A percentile compares a stretch with the other conserved stretches of the same genome.
Evolutionary conservation across 257 asterid genomes (phyloP).

Genomic region (Primulina tabacum): DNA sequence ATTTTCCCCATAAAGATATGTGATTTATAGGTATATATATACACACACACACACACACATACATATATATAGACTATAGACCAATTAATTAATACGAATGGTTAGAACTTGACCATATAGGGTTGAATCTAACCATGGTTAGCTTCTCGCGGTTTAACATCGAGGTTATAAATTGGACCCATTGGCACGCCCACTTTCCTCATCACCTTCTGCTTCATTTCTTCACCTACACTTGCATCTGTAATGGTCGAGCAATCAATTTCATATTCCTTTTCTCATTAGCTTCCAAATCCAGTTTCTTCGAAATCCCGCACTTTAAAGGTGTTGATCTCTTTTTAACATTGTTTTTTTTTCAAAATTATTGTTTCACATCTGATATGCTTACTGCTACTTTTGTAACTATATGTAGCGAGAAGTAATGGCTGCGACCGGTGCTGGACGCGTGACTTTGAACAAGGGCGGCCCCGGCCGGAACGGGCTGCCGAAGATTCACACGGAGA

Average conservation of each 20-base stretch:
- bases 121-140: slow-evolving; percentile 35
- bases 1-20: too few relatives aligned
- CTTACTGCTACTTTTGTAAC: not conserved
- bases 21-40: too few relatives aligned
- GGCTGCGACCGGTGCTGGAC: slow-evolving; percentile 43
- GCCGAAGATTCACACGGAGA: slow-evolving; percentile 55
- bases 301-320: not conserved
- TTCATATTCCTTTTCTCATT: slow-evolving; percentile 2
- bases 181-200: slow-evolving; percentile 2
- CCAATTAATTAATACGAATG: not conserved
- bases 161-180: slow-evolving; percentile 40
- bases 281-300: slow-evolving; percentile 1
- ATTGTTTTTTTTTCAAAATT: not conserved
- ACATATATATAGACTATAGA: too few relatives aligned
- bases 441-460: slow-evolving; percentile 26
- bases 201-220: slow-evolving; percentile 27
- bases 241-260: slow-evolving; percentile 20
- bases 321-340: slow-evolving; percentile 17
- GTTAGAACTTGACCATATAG: slow-evolving; percentile 16
- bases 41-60: too few relatives aligned
- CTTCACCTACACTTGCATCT: not conserved
- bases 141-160: not conserved
- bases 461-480: slow-evolving; percentile 44
- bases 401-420: slow-evolving; percentile 32
- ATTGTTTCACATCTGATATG: not conserved